A percentile compares a stretch with the other conserved stretches of the same genome.
These are phyloP conservation scores for Arthonia radiata DNA, from an alignment of 495 filamentous ascomycete genomes.

Conservation along the genomic window DNA sequence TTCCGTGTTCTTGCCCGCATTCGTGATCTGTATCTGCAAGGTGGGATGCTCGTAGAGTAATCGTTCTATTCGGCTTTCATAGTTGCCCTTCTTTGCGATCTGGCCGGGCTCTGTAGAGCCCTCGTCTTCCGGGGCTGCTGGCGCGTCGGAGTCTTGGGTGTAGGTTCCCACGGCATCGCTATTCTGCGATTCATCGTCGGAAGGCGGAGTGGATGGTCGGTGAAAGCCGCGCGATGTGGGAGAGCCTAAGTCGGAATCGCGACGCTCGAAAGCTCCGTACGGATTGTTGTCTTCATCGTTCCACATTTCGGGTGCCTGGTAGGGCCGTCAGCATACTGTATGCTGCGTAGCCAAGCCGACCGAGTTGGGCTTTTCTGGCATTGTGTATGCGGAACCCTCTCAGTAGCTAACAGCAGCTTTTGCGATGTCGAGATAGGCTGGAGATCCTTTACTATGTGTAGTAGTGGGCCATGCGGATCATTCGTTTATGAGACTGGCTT, in stretches of 20 bases:
- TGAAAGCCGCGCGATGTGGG: no score
- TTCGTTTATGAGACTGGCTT: no score
- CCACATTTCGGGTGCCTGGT: no score
- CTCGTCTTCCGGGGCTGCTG: conserved; percentile 13
- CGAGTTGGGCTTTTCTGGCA: no score
- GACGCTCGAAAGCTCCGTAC: conserved; percentile 71
- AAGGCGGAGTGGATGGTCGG: conserved; percentile 18
- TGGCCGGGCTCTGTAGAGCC: no score
- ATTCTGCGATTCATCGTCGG: conserved; percentile 11
- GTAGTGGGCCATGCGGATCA: no score
- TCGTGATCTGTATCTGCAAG: conserved; percentile 64
- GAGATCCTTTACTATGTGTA: no score
- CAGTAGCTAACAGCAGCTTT: no score
- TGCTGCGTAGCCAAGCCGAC: no score
- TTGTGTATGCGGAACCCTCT: no score
- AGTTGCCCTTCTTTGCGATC: conserved; percentile 66
- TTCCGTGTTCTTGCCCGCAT: conserved; percentile 87
- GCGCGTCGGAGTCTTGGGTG: conserved; percentile 30
- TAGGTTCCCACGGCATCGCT: conserved; percentile 33
- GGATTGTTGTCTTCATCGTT: conserved; percentile 93
- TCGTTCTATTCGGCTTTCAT: conserved; percentile 87
- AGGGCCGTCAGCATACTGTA: no score
- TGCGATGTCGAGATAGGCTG: no score
- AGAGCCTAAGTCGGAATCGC: conserved; percentile 52
- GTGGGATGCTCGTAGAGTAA: conserved; percentile 87